Conservation (phyloP, 257 asterid genomes). For the Solanum acaule region DNA sequence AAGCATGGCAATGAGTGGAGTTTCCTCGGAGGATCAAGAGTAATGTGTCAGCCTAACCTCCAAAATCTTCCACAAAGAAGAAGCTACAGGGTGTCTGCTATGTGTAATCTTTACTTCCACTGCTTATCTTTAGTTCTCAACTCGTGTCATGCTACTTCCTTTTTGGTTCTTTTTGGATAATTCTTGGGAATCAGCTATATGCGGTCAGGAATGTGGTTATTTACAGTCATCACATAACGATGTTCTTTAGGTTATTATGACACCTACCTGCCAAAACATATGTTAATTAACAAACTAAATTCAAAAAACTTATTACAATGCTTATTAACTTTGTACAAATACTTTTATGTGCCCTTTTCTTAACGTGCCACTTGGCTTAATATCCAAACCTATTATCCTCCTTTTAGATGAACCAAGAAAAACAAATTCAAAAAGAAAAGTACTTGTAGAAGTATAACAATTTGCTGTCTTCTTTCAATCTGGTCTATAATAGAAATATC, state of each 20-base stretch:
- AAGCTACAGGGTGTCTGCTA: conserved; percentile 28
- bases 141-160: not conserved
- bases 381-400: not conserved
- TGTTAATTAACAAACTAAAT: not conserved
- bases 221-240: not conserved
- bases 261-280: not conserved
- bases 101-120: conserved; percentile 39
- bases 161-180: not conserved
- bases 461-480: not conserved
- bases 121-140: not conserved
- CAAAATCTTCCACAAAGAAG: conserved; percentile 19
- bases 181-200: not conserved
- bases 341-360: not conserved
- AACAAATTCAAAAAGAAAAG: not conserved
- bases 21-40: conserved; percentile 31
- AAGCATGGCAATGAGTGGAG: conserved; percentile 19
- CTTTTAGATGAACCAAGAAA: not conserved
- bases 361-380: not conserved
- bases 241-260: not conserved
- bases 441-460: not conserved
- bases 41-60: conserved; percentile 12
- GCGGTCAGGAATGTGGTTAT: not conserved
- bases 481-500: not conserved
- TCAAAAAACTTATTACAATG: not conserved
- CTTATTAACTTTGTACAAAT: not conserved